phyloP scores from a whole-genome alignment of 768 basidiomycete genomes.

The Hygrocybe punicea region DNA sequence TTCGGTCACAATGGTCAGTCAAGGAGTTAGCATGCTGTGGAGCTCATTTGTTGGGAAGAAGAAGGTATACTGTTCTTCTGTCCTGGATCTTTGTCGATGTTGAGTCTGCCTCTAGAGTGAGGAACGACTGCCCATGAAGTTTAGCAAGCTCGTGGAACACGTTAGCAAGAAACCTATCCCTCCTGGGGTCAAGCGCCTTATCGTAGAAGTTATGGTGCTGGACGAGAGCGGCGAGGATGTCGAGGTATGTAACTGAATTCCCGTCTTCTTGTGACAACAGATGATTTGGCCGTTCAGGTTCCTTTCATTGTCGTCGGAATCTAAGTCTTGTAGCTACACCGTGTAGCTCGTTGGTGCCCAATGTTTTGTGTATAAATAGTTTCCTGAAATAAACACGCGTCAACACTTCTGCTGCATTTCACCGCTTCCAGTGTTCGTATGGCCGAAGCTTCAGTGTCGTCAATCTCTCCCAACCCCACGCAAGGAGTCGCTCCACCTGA shows the following conservation, averaged over 20 bases:
- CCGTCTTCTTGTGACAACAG: constrained; percentile 4
- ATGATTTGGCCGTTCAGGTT: constrained; percentile 44
- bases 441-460: background rate
- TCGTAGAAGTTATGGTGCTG: constrained; percentile 91
- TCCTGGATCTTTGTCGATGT: background rate
- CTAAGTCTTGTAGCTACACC: constrained; percentile 23
- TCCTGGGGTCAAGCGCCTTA: constrained; percentile 75
- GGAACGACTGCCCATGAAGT: constrained; percentile 83
- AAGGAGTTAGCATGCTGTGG: constrained; percentile 98
- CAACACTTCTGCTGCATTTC: too few species aligned
- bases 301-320: constrained; percentile 79
- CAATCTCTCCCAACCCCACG: constrained; percentile 28
- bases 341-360: background rate
- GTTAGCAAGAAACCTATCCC: constrained; percentile 94
- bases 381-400: constrained; percentile 5
- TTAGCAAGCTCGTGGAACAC: constrained; percentile 85
- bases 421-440: too few species aligned
- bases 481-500: constrained; percentile 27
- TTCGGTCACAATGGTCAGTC: constrained; percentile 91
- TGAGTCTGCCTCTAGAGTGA: constrained; percentile 55
- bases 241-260: constrained; percentile 53
- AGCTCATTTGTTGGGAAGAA: constrained; percentile 88
- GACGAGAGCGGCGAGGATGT: constrained; percentile 95
- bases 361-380: background rate
- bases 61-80: constrained; percentile 58